Evolutionary conservation across 306 rosid genomes (phyloP), one percentile per base, ranked within the genome.

Genomic region (Lathyrus tuberosus): DNA sequence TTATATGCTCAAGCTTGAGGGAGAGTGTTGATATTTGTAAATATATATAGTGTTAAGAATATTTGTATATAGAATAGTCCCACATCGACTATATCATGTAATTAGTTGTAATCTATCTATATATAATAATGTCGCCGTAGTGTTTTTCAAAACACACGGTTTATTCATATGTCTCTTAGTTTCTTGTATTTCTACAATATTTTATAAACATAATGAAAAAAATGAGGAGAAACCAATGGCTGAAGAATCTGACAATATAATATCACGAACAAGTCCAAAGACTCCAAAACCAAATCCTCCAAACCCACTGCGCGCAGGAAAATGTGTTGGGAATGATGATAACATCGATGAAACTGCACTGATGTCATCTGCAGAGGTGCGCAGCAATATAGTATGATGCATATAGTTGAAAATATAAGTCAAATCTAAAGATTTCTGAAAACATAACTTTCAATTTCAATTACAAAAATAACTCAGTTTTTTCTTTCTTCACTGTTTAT

Each of bases 231-330:
- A 53, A 54, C 62, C 61, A 42, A 70, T 78, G 42, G 68, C 66
- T 77, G 89, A 84, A 80, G 84, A 82, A 51, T 43, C 78, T 28
- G 87, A 82, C 59, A 59, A 42, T 61, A 51, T 64, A 37, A 44
- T 70, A 20, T 81, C 2, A 18, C 82, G 79, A 75, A 78, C 89
- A 31, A 86, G 89, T 74, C 97, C 98, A 18, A 85, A 69, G 62
- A 88, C 98, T 44, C 96, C 97, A 8, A 87, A 76, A 58, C 41
- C 96, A 28, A 74, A 78, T 63, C 90, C 88, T 56, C 90, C 91
- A 10, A 60, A 79, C 75, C 90, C 90, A 0, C 96, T 90, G 35
- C 86, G 88, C 8, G 49, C 68, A 0, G 94, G 81, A 65, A 87
- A 74, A 42, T 78, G 78, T 62, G 47, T 62, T 37, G 63, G 46